Evolutionary conservation across 352 stramenopile species (phyloP).

Genomic region (Halophytophthora polymorphica): DNA sequence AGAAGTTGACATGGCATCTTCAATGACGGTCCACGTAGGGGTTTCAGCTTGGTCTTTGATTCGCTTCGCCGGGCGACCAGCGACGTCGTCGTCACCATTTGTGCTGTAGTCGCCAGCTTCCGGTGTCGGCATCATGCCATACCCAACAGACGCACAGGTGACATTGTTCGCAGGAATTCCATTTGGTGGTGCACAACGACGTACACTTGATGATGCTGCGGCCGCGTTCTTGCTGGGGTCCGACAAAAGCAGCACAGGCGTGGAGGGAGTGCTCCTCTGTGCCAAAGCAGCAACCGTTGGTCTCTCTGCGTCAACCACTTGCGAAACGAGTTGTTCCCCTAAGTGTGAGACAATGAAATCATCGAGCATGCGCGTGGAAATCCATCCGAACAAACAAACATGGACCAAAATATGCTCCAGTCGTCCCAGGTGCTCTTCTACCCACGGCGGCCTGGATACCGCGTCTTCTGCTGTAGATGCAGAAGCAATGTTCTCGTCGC

Average conservation of each 20-base stretch:
- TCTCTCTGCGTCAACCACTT: constrained; percentile 11
- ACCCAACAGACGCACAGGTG: constrained; percentile 10
- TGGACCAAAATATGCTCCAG: constrained; percentile 33
- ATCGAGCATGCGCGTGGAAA: constrained; percentile 20
- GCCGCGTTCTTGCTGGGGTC: constrained; percentile 12
- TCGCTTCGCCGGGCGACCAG: constrained; percentile 5
- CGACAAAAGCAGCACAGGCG: constrained; percentile 20
- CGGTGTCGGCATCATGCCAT: neutral
- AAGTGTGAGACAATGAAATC: constrained; percentile 25
- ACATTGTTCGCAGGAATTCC: constrained; percentile 13
- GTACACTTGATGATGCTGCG: constrained; percentile 12
- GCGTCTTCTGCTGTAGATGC: neutral
- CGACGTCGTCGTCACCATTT: constrained; percentile 8
- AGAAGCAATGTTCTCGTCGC: neutral
- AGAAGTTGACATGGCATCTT: constrained; percentile 15
- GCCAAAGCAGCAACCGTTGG: constrained; percentile 10
- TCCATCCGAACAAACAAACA: constrained; percentile 23
- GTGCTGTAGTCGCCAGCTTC: constrained; percentile 4
- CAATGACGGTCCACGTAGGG: constrained; percentile 30
- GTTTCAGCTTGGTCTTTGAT: constrained; percentile 28
- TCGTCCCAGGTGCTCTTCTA: constrained; percentile 15
- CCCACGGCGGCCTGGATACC: constrained; percentile 21
- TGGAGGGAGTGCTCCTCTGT: constrained; percentile 11
- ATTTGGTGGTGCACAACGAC: constrained; percentile 12
- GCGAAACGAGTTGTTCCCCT: constrained; percentile 13